Percentiles rank a stretch among this genome's conserved stretches.
phyloP scores from a whole-genome alignment of 78 protist species.

The Anaeramoeba flamelloides region DNA sequence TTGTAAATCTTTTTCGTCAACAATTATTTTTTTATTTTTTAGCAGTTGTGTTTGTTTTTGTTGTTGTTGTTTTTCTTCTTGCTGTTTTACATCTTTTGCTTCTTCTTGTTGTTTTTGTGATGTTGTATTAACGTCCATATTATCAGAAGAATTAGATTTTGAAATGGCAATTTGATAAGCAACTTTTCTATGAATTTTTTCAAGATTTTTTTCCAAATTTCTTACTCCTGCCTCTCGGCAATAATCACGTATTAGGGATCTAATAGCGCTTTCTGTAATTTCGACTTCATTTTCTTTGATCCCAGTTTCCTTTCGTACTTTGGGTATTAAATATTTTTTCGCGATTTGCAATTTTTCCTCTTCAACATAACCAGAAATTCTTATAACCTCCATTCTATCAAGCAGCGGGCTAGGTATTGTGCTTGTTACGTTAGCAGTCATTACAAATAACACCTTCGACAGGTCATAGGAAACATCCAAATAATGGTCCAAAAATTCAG shows the following conservation, averaged over 20 bases:
- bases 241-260: no score
- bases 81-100: no score
- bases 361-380: constrained; percentile 18
- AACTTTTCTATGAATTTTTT: constrained; percentile 55
- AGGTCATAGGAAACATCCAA: neutral
- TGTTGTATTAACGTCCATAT: no score
- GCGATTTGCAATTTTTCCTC: constrained; percentile 69
- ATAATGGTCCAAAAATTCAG: neutral
- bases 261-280: neutral
- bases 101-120: no score
- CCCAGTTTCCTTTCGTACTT: neutral
- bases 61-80: no score
- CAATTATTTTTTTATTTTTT: no score
- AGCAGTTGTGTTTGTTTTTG: no score
- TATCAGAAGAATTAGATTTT: no score
- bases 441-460: neutral
- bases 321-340: constrained; percentile 38
- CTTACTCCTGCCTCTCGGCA: constrained; percentile 84
- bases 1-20: neutral
- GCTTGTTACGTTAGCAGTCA: neutral
- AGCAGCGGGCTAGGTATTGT: neutral
- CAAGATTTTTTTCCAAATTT: constrained; percentile 55
- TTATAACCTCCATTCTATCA: neutral
- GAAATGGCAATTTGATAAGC: constrained; percentile 53
- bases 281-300: neutral